Base-by-base conservation (phyloP, 2,329 filamentous ascomycete genomes). In the Zymoseptoria brevis region DNA sequence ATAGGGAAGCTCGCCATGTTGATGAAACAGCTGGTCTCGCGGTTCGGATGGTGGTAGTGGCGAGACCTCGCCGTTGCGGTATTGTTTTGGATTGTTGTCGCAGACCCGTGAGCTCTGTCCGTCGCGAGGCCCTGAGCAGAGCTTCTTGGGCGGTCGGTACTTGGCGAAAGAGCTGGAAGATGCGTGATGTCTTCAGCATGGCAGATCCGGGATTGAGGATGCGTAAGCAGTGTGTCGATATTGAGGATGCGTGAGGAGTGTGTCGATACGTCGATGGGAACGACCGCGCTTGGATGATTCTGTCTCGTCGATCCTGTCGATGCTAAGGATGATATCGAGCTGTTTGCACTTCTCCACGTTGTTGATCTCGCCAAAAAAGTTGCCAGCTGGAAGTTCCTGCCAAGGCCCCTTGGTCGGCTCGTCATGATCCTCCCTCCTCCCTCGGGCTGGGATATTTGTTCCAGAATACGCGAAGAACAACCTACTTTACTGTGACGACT, bases 161-260 rank as follows among this genome's bases (percentile, higher is more conserved):
- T 53, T 63, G 60, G 51, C 58, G 60, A 21, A 60, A 55, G 49
- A 62, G 54, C 22, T 58, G 64, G 53, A 60, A 45, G 2, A 60
- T 53, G 26, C 60, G 62, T 45, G 59, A 55, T 35, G 54, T 60
- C 53, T 57, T 62, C 54, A 62, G 59, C 64, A 66, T 66, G 51
- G 51, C 59, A 54, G 51, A 55, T 60, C 29, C 35, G 51, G 35
- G 35, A n/a, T 5, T n/a, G 35, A 45, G 11, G 35, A 41, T n/a
- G 13, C 16, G 35, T n/a, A 16, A 45, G 35, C 11, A 16, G 35
- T 45, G 35, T 45, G 35, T 16, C 35, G 35, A 53, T 9, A 19
- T 5, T n/a, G 35, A 45, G 11, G 35, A 41, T n/a, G 13, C 16
- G 35, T n/a, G 3, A 45, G 35, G 35, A 16, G 35, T 45, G 35